Evolutionary conservation across 805 yeast species (phyloP), one percentile per base, ranked within the genome.

Genomic region (Candida bentonensis): DNA sequence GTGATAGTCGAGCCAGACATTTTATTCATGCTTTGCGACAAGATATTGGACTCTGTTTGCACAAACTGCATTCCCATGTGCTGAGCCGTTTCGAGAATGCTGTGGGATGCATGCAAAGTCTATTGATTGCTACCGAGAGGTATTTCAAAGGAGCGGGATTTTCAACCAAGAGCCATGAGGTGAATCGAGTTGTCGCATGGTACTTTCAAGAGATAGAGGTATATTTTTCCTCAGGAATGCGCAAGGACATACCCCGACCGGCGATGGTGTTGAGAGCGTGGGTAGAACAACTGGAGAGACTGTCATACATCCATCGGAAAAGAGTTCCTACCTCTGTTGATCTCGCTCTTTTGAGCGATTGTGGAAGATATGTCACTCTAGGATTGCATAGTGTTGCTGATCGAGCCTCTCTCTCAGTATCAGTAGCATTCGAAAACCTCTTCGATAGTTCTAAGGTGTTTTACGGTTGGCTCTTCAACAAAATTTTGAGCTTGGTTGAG

Each of bases 191-290:
- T 11, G 11, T 30, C 17, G 7, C 17, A 9, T 30, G 36, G 36
- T 30, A 30, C 17, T 30, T 30, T 15, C 36, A 30, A 30, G 36
- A 30, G n/a, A 30, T 30, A 30, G 36, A 30, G 17, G 36, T 30
- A 5, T 30, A 30, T 17, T 30, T 30, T 15, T 30, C 36, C 5
- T 30, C 36, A 11, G 36, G 17, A 30, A 30, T 30, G 5, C 13
- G 36, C 7, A 30, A 30, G n/a, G 36, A 30, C 17, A n/a, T 30
- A 9, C 36, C 36, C 7, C 36, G 36, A 5, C 36, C 36, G 7
- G 36, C 20, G 5, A 11, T 30, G 13, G 36, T 30, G 20, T 17
- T 30, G 5, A 30, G 36, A 30, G 36, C 20, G 20, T 30, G 36
- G 36, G 36, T 30, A 30, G 17, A 30, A 15, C 36, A 30, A 5